Base-by-base conservation (phyloP, 495 filamentous ascomycete species). In the Penicillium diatomitis region DNA sequence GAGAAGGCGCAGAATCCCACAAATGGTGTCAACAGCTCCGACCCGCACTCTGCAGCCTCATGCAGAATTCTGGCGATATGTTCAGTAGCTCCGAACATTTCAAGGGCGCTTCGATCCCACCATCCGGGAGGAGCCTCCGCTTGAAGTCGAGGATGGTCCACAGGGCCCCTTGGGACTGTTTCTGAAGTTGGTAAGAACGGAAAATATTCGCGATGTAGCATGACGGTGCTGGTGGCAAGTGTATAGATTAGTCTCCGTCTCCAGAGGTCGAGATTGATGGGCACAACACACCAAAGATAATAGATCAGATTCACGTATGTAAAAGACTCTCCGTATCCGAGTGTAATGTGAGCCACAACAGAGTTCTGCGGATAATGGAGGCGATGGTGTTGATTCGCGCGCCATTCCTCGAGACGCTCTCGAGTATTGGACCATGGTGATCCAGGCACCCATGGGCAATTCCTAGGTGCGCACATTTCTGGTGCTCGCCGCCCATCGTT, bases 1-100 rank as follows among this genome's bases (percentile, higher is more conserved):
- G 58, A 61, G 31, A 61, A 61, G 4, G 55, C 55, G 48, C 58
- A 58, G n/a, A 61, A 61, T 20, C 55, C 58, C 8, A 57, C 55
- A 44, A 61, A 61, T 9, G 58, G 58, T 3, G 55, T 58, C 6
- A 50, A 11, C 4, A 61, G 32, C 11, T 48, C 49, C 3, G 47
- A 41, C 8, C 55, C 58, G 31, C 52, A 57, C 9, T 50, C 54
- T 12, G 47, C 50, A 10, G 55, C 44, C n/a, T 58, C 58, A 32
- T 53, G 50, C 7, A 61, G 36, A 8, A 61, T 38, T n/a, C 35
- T 20, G 4, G 55, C 51, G 27, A 61, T 53, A 4, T 49, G 35
- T 41, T 53, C 54, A 8, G 58, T 46, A 8, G 58, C 52, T 1
- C 28, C 40, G 11, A 61, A 61, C 8, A 61, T 28, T 34, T 55